Base-by-base conservation (phyloP, 768 basidiomycete genomes). In the Boletus sensibilis region DNA sequence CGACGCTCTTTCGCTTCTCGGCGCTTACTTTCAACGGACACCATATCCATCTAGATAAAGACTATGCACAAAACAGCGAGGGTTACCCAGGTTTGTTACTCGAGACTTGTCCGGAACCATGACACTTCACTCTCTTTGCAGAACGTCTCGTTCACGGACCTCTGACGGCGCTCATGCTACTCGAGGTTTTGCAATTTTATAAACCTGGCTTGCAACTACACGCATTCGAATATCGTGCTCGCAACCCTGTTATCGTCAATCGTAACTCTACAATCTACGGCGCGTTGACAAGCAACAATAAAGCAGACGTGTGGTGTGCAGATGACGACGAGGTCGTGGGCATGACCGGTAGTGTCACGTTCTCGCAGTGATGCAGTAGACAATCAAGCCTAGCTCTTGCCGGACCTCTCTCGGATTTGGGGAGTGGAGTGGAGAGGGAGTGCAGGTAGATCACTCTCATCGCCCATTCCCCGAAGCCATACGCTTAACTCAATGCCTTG, bases 131-230 rank as follows among this genome's bases (percentile, higher is more conserved):
- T 45, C 40, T 54, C 25, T 50, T 37, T 31, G 25, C 63, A 90
- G 89, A 90, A 71, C 82, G 89, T 12, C 79, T 94, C n/a, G 88
- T 93, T 12, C 92, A 93, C 65, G 91, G 89, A 0, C 91, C 92
- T 39, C 73, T 94, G 41, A 92, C 87, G 3, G 90, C 91, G 0
- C 75, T 90, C 50, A 85, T 93, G 82, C 75, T 93, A 5, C 74
- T 93, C 35, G 92, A 93, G 64, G 72, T 79, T 0, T 74, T 82
- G 34, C 69, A 73, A 8, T 75, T 83, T 61, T 69, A 84, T 46
- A 73, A 80, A 45, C 84, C 86, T 1, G 69, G 74, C 2, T 68
- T 73, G 13, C 66, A 72, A 23, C 63, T 92, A 52, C 74, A 68
- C 43, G 59, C 72, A 6, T 91, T 90, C 62, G 82, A 83, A 57